Percentiles rank a stretch among this genome's conserved stretches.
phyloP scores from a whole-genome alignment of 257 asterid species.

The Solanum medicagineum region DNA sequence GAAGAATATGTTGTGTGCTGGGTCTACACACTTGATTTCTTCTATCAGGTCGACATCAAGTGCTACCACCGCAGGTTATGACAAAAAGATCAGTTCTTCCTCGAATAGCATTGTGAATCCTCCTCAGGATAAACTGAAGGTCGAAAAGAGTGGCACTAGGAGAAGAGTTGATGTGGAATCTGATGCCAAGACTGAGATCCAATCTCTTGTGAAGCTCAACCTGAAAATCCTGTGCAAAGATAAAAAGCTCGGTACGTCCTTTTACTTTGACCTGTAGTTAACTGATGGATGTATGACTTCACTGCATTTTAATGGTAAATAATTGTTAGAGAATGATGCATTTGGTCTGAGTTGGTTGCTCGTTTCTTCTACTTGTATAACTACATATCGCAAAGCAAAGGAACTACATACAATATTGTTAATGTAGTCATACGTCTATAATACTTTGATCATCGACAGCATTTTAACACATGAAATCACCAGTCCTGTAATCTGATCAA shows the following conservation, averaged over 20 bases:
- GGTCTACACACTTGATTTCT: conserved; percentile 8
- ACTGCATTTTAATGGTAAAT: neutral
- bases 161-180: conserved; percentile 7
- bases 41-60: conserved; percentile 8
- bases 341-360: neutral
- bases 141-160: conserved; percentile 12
- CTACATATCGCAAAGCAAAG: neutral
- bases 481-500: neutral
- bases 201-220: conserved; percentile 69
- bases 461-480: neutral
- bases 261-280: neutral
- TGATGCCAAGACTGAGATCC: conserved; percentile 65
- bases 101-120: conserved; percentile 15
- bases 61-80: conserved; percentile 2
- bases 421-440: neutral
- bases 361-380: neutral
- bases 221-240: conserved; percentile 38
- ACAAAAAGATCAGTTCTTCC: conserved; percentile 13
- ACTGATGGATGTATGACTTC: neutral
- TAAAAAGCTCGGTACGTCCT: conserved; percentile 41
- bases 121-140: conserved; percentile 15
- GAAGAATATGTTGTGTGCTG: conserved; percentile 1
- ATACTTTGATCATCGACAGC: neutral
- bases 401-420: neutral
- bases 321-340: neutral